Evolutionary conservation across 1,139 yeast species (phyloP).

Genomic region (Sugiyamaella neomexicana): DNA sequence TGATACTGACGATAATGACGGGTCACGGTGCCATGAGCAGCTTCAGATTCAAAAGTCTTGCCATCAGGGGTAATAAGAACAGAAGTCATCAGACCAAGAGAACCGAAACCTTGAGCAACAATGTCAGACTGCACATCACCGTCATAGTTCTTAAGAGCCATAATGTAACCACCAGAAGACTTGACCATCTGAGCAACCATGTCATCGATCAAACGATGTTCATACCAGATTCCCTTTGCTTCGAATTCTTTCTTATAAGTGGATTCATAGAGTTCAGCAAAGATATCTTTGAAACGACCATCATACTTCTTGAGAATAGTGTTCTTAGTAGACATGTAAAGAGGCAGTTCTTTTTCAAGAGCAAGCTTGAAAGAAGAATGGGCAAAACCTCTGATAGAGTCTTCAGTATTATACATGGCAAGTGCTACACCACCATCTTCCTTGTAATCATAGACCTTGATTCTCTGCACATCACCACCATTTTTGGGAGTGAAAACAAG

Average conservation of each 20-base stretch:
- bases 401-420: constrained; percentile 94
- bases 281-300: constrained; percentile 92
- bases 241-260: constrained; percentile 73
- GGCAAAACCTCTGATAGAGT: constrained; percentile 86
- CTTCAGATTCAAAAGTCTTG: constrained; percentile 91
- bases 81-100: constrained; percentile 94
- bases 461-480: constrained; percentile 59
- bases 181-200: constrained; percentile 99
- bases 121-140: constrained; percentile 97
- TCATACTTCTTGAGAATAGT: constrained; percentile 91
- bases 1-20: constrained; percentile 95
- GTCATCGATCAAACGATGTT: constrained; percentile 94
- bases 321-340: constrained; percentile 88
- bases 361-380: constrained; percentile 91
- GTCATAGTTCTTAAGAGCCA: constrained; percentile 95
- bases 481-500: constrained; percentile 70
- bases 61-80: constrained; percentile 94
- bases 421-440: constrained; percentile 77
- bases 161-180: constrained; percentile 89
- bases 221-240: constrained; percentile 81
- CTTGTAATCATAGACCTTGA: constrained; percentile 68
- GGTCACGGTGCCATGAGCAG: constrained; percentile 97
- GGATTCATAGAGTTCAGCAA: constrained; percentile 73
- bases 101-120: constrained; percentile 97
- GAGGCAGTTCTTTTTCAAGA: constrained; percentile 68